Evolutionary conservation across 2,329 filamentous ascomycete species (phyloP).

Genomic region (Calonectria naviculata): DNA sequence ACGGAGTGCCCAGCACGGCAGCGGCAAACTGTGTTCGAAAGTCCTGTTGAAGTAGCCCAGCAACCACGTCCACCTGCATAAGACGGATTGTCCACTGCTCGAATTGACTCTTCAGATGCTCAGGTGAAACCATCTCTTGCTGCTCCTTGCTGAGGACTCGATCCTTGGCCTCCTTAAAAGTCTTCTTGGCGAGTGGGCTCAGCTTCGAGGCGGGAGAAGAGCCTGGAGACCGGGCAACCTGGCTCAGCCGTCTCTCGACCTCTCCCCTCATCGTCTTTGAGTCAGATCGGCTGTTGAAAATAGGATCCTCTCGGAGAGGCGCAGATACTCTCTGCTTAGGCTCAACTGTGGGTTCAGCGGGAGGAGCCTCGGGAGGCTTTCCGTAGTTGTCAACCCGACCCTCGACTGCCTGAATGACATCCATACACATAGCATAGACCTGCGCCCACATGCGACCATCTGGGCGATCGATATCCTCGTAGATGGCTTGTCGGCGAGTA

Average conservation of each 20-base stretch:
- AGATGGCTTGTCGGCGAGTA: conserved; percentile 83
- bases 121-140: conserved; percentile 61
- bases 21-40: conserved; percentile 73
- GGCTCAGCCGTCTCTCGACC: conserved; percentile 57
- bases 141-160: conserved; percentile 64
- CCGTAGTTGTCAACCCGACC: conserved; percentile 73
- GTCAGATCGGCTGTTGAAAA: conserved; percentile 53
- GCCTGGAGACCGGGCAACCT: conserved; percentile 59
- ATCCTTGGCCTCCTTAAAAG: conserved; percentile 58
- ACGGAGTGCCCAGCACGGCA: conserved; percentile 79
- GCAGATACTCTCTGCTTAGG: conserved; percentile 50
- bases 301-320: conserved; percentile 57
- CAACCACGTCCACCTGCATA: conserved; percentile 64
- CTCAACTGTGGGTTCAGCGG: conserved; percentile 43
- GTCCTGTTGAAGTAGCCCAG: conserved; percentile 76
- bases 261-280: conserved; percentile 54
- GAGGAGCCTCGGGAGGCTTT: conserved; percentile 52
- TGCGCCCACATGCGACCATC: conserved; percentile 87
- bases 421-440: conserved; percentile 76
- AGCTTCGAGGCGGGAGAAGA: conserved; percentile 60
- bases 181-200: conserved; percentile 63
- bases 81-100: conserved; percentile 58
- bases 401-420: conserved; percentile 75
- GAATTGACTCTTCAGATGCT: conserved; percentile 61
- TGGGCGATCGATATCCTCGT: conserved; percentile 85